Evolutionary conservation across 139 green algal species (phyloP), one percentile per base, ranked within the genome.

Genomic region (Nannochloris sp.): DNA sequence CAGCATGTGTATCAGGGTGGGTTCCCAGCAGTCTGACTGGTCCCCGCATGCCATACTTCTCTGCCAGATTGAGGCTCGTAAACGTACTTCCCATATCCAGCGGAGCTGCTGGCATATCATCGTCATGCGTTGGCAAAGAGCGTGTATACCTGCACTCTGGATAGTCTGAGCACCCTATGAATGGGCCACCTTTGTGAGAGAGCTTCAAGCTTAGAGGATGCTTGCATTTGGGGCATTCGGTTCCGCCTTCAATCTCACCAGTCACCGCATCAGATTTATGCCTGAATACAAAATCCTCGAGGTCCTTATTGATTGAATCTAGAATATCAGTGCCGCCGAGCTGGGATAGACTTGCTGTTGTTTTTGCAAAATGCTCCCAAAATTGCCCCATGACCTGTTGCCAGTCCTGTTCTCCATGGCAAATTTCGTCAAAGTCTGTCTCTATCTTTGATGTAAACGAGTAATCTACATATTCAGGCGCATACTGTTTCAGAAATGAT

Each of bases 391-490:
- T 61, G 48, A 95, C 53, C 2, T 67, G 16, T 25, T 60, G 66
- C 78, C 82, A 90, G 0, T 59, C 33, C 5, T 36, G 59, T 4
- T 67, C 5, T 3, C 82, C 82, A 6, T 53, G 69, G 67, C 79
- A 76, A n/a, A 92, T 67, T 2, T 85, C 67, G 59, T 91, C 83
- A 43, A 91, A 70, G 49, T 78, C 59, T 33, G 59, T 60, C 62
- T 90, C 84, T 76, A 91, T 67, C 11, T 55, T 45, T 0, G 66
- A 63, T 0, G 85, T 96, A 77, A 92, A 96, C 56, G 56, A 58
- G 57, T 85, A 85, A 74, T 96, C 85, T 20, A 96, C 79, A 59
- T 88, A 92, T 31, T 67, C 33, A 4, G 37, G n/a, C 61, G 95
- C 94, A 72, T 86, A 87, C 11, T 31, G n/a, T 23, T 70, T 36